Base-by-base conservation (phyloP, 108 stramenopile genomes). In the Skeletonema marinoi region DNA sequence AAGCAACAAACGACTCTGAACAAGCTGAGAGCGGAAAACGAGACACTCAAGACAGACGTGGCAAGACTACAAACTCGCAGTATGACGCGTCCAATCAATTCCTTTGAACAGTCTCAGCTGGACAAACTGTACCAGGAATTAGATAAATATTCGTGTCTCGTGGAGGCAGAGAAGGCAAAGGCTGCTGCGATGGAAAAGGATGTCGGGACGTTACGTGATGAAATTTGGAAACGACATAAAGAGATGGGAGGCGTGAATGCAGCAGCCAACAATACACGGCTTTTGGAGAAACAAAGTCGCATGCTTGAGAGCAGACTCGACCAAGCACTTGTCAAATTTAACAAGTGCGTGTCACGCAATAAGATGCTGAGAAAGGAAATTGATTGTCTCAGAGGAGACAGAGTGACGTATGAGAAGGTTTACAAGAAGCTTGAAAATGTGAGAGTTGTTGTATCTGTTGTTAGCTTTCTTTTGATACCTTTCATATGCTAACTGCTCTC, bases 181-280 rank as follows among this genome's bases (percentile, higher is more conserved):
- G 71, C 82, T 29, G 73, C 69, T 29, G 48, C 81, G 17, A 83
- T 89, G 81, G 84, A 94, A 61, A 90, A 93, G 33, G 78, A 88
- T 56, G 87, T 89, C 17, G 14, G 74, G 5, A 67, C 66, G 25
- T 70, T 90, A 68, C 83, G 85, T 54, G 71, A 86, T 56, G 87
- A 92, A 75, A 85, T 90, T 29, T 82, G 90, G 79, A 78, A 92
- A 46, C 88, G 87, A 67, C 85, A 89, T n/a, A 84, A 80, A 59
- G 60, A 81, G 70, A 95, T 90, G 90, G 96, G 96, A 25, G 96
- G 96, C 17, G 87, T 91, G 17, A 92, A 94, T 73, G 96, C 94
- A 29, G 61, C 75, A 36, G 65, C 79, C 0, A 70, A 80, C 21
- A 95, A 92, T 65, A 81, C 92, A 32, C 59, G 75, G 44, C 87